Base-by-base conservation (phyloP, 2,329 filamentous ascomycete species). In the Diaporthe caulivora region DNA sequence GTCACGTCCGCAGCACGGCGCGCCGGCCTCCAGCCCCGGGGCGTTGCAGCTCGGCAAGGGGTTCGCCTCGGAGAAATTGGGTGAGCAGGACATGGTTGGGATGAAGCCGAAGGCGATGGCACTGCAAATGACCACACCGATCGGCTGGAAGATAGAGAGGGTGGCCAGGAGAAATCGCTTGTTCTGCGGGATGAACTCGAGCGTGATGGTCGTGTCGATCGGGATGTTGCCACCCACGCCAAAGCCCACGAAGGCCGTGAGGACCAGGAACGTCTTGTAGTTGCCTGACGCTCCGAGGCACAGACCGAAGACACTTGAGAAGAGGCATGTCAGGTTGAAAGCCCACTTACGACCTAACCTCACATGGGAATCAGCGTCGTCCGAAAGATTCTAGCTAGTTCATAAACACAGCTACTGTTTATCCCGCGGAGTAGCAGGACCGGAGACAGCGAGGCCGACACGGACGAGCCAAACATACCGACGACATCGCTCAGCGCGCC, bases 261-360 rank as follows among this genome's bases (percentile, higher is more conserved):
- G 78, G 18, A 87, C 84, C 26, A 90, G 82, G 62, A 90, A 87
- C 3, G 84, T 84, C 21, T 78, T 83, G 80, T 89, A 90, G 15
- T 80, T 84, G 71, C 86, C 83, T 11, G 87, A 85, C 1, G 84
- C 85, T 18, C 85, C 88, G 1, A 90, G 82, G 29, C 84, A 86
- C 0, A 90, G 79, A 11, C 89, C 88, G 74, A 90, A 91, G 3
- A 87, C 78, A 11, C 86, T 86, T 0, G 87, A 82, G 70, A 90
- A 83, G n/a, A 90, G 82, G 60, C 88, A 88, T 0, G 89, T 90
- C 49, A 89, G 76, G 77, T 90, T 91, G 81, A 91, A 91, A 0
- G 88, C 88, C 85, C 87, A 89, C 71, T 84, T 83, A 40, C 89
- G 85, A 47, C 72, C 72, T 74, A 57, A 69, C 83, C 83, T 85